phyloP scores from a whole-genome alignment of 2,329 filamentous ascomycete species.

The Coniosporium tulheliwenetii region DNA sequence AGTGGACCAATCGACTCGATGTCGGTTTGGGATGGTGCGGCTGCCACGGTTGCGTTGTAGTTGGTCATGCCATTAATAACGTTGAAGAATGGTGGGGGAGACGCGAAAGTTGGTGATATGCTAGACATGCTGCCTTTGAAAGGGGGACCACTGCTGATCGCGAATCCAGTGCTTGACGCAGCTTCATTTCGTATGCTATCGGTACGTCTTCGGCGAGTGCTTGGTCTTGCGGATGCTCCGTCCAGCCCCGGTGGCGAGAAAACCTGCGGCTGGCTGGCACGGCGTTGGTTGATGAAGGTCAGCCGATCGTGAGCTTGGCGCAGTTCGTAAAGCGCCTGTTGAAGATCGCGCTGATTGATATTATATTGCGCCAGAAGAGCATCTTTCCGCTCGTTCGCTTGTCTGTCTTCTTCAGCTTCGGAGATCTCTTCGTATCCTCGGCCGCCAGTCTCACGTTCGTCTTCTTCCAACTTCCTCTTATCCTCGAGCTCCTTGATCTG shows the following conservation, averaged over 20 bases:
- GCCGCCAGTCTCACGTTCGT: slow-evolving; percentile 15
- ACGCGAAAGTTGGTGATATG: slow-evolving; percentile 36
- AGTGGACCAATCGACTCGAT: slow-evolving; percentile 44
- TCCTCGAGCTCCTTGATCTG: slow-evolving; percentile 62
- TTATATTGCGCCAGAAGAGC: slow-evolving; percentile 15
- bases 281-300: neutral
- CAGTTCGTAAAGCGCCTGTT: neutral
- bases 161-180: slow-evolving; percentile 21
- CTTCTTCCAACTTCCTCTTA: slow-evolving; percentile 44
- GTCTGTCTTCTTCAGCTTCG: slow-evolving; percentile 24
- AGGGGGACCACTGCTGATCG: slow-evolving; percentile 20
- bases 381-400: slow-evolving; percentile 18
- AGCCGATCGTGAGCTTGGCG: slow-evolving; percentile 5
- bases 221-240: slow-evolving; percentile 21
- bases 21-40: slow-evolving; percentile 44
- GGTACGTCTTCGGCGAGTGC: slow-evolving; percentile 18
- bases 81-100: slow-evolving; percentile 35
- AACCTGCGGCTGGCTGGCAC: neutral
- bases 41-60: slow-evolving; percentile 24
- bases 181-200: slow-evolving; percentile 17
- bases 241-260: slow-evolving; percentile 13
- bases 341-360: slow-evolving; percentile 11
- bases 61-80: slow-evolving; percentile 47
- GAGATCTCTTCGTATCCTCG: slow-evolving; percentile 10
- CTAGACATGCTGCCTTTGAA: slow-evolving; percentile 31